Conservation (phyloP, 768 basidiomycete genomes). For the Tricholoma furcatifolium region DNA sequence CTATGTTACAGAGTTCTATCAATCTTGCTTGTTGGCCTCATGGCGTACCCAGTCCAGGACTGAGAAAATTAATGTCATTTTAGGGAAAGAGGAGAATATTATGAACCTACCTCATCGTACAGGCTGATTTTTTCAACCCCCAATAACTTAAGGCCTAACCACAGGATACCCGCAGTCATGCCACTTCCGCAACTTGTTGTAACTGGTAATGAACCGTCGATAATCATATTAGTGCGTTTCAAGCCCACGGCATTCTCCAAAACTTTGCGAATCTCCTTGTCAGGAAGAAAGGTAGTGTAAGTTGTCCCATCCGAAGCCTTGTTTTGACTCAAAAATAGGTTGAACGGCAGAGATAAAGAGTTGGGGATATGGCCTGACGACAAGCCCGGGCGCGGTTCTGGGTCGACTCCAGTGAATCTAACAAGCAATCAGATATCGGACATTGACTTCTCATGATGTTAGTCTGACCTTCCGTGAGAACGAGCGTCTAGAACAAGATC, state of each 20-base stretch:
- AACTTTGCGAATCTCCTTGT: constrained; percentile 55
- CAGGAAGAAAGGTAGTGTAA: constrained; percentile 60
- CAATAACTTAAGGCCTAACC: constrained; percentile 84
- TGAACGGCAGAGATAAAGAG: constrained; percentile 85
- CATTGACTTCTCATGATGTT: background rate
- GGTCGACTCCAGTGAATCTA: constrained; percentile 78
- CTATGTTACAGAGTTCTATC: constrained; percentile 17
- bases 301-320: constrained; percentile 37
- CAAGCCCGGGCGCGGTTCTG: constrained; percentile 87
- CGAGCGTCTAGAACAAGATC: constrained; percentile 89
- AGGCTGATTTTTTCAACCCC: constrained; percentile 63
- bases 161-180: constrained; percentile 95
- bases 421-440: background rate
- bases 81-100: background rate
- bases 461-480: constrained; percentile 67
- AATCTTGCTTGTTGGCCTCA: constrained; percentile 72
- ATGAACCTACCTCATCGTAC: constrained; percentile 83
- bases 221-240: constrained; percentile 51
- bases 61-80: constrained; percentile 26
- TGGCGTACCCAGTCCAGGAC: constrained; percentile 97
- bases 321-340: constrained; percentile 56
- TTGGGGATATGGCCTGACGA: constrained; percentile 92
- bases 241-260: constrained; percentile 64
- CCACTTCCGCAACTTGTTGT: constrained; percentile 90
- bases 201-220: constrained; percentile 59